A percentile compares a stretch with the other conserved stretches of the same genome.
Evolutionary conservation across 208 protist genomes (phyloP).

Genomic region (Trypanosoma theileri): DNA sequence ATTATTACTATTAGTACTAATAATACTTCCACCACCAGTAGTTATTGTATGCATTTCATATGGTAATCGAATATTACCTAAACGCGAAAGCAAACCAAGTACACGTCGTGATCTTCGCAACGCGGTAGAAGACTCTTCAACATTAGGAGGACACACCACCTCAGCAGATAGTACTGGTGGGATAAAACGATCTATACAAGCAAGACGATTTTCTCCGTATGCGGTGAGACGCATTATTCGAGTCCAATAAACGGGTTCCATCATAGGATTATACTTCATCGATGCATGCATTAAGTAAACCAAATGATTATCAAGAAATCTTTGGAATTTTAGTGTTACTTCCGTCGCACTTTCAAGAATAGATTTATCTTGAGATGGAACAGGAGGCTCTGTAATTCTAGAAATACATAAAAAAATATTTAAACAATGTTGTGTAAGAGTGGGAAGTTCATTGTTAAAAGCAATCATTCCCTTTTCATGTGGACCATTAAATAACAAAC

Average conservation of each 20-base stretch:
- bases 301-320: constrained; percentile 36
- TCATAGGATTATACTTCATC: constrained; percentile 33
- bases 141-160: neutral
- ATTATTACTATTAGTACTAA: neutral
- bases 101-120: neutral
- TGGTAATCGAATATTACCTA: neutral
- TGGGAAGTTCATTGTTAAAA: constrained; percentile 32
- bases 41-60: no score
- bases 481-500: constrained; percentile 31
- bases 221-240: constrained; percentile 11
- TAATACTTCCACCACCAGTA: no score
- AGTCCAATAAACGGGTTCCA: constrained; percentile 36
- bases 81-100: neutral
- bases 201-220: constrained; percentile 9
- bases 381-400: neutral
- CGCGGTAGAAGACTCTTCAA: neutral
- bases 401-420: constrained; percentile 30
- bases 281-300: constrained; percentile 38
- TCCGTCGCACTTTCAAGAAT: constrained; percentile 15
- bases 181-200: constrained; percentile 2
- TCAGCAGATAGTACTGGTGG: neutral
- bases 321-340: constrained; percentile 31
- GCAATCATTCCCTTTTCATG: constrained; percentile 22
- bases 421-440: constrained; percentile 40
- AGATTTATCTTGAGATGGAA: neutral